These are phyloP conservation scores for Leptographium lundbergii DNA, from an alignment of 2,329 filamentous ascomycete genomes.

Conservation along the genomic window DNA sequence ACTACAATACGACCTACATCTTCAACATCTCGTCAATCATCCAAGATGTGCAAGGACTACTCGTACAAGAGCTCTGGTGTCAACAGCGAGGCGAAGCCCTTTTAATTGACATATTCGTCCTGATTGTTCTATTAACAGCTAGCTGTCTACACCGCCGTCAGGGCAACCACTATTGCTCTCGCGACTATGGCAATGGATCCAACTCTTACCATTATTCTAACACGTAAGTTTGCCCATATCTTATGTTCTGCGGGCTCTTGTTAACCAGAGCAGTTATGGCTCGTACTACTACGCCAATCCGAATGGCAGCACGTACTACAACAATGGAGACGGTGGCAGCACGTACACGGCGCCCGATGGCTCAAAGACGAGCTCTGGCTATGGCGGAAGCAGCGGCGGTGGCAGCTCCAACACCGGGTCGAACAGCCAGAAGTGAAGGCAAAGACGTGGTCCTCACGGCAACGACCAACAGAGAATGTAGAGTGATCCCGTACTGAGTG, in stretches of 20 bases:
- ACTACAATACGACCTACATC: too few relatives aligned
- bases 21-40: too few relatives aligned
- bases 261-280: conserved; percentile 32
- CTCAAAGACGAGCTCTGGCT: conserved; percentile 14
- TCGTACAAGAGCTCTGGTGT: conserved; percentile 40
- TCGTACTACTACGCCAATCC: conserved; percentile 65
- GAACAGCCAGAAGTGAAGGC: conserved; percentile 2
- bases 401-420: background rate
- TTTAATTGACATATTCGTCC: background rate
- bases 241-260: background rate
- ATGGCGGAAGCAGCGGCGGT: conserved; percentile 5
- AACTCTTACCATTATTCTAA: conserved; percentile 62
- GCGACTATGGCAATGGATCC: conserved; percentile 49
- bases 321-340: conserved; percentile 42
- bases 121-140: too few relatives aligned
- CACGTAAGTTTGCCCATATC: conserved; percentile 24
- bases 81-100: conserved; percentile 43
- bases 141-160: conserved; percentile 16
- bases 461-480: too few relatives aligned
- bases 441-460: too few relatives aligned
- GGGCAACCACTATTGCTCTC: conserved; percentile 57
- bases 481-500: too few relatives aligned
- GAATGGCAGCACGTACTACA: conserved; percentile 57
- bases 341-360: conserved; percentile 48
- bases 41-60: conserved; percentile 19